Evolutionary conservation across 768 basidiomycete genomes (phyloP).

Genomic region (Xerocomus brunneocitrinus): DNA sequence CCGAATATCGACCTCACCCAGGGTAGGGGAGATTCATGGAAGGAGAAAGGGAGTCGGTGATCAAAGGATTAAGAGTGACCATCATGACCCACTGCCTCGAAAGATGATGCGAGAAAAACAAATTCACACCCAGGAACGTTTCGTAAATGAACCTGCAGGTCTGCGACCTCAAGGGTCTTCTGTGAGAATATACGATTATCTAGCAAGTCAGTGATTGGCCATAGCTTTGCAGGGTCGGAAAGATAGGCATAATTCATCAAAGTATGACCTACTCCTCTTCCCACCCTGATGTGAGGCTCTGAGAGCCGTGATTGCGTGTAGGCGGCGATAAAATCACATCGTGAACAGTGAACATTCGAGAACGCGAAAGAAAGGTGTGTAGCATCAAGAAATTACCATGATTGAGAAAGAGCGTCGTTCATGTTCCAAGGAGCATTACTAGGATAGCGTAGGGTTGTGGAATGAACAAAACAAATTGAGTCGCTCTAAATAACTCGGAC

Average conservation of each 20-base stretch:
- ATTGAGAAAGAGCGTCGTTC: not conserved
- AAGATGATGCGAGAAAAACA: not conserved
- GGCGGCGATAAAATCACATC: too few species aligned
- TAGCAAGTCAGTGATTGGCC: not conserved
- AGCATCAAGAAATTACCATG: not conserved
- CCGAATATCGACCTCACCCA: not conserved
- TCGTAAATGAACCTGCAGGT: not conserved
- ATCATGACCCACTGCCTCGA: not conserved
- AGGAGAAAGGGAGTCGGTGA: not conserved
- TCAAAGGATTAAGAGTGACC: not conserved
- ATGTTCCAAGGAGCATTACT: not conserved
- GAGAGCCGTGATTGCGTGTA: too few species aligned
- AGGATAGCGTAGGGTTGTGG: not conserved
- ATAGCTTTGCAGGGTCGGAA: not conserved
- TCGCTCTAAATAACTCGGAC: not conserved
- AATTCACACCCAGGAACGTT: not conserved
- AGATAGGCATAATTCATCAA: not conserved
- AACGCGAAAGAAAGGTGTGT: not conserved
- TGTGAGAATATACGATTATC: not conserved
- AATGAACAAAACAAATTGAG: slow-evolving; percentile 14
- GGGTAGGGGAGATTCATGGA: not conserved
- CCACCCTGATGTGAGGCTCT: not conserved
- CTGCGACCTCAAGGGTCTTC: not conserved
- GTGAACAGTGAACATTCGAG: not conserved
- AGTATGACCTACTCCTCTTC: not conserved